phyloP scores from a whole-genome alignment of 1,284 basidiomycete genomes.

The Sanguinoderma infundibulare region DNA sequence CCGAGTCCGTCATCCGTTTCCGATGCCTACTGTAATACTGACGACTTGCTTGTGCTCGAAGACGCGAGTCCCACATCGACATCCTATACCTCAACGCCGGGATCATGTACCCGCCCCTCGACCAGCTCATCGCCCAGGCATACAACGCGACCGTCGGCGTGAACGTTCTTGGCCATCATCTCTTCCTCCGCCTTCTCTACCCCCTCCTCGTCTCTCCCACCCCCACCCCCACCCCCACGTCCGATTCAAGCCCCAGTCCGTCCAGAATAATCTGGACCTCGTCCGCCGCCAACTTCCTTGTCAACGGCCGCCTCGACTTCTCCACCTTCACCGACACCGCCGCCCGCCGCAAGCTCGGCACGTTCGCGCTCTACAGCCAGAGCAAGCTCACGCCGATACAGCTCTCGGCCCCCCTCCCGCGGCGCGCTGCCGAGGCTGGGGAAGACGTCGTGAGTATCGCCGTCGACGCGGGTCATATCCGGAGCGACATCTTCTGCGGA shows the following conservation, averaged over 20 bases:
- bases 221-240: slow-evolving; percentile 1
- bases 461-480: slow-evolving; percentile 18
- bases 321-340: slow-evolving; percentile 11
- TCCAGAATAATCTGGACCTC: slow-evolving; percentile 21
- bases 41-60: slow-evolving; percentile 20
- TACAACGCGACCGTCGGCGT: slow-evolving; percentile 65
- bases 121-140: no score
- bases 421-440: not conserved
- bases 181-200: slow-evolving; percentile 14
- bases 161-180: slow-evolving; percentile 50
- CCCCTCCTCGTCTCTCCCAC: no score
- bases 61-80: slow-evolving; percentile 41
- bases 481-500: slow-evolving; percentile 11
- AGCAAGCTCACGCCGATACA: slow-evolving; percentile 18
- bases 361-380: slow-evolving; percentile 13
- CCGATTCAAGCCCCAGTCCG: not conserved
- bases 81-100: no score
- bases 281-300: slow-evolving; percentile 4
- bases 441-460: slow-evolving; percentile 19
- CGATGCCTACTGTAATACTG: not conserved
- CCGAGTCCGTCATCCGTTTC: not conserved
- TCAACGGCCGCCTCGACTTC: slow-evolving; percentile 2
- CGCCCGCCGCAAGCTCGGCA: slow-evolving; percentile 1
- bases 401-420: slow-evolving; percentile 12
- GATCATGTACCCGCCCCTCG: no score